phyloP scores from a whole-genome alignment of 352 stramenopile species.

The Hyaloperonospora brassicae region DNA sequence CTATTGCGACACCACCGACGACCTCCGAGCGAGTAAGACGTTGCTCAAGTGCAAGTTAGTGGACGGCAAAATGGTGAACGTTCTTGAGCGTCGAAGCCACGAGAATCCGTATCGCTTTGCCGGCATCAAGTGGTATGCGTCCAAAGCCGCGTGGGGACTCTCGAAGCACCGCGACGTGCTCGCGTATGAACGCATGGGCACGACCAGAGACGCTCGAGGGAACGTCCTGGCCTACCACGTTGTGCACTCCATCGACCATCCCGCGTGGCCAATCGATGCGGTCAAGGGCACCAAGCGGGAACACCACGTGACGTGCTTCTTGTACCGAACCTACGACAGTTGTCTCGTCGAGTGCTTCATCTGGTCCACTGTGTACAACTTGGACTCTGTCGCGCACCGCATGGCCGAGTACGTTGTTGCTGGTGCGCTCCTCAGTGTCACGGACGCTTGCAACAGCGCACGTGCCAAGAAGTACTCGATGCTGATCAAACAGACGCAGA shows the following conservation, averaged over 20 bases:
- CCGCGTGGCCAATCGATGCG: slow-evolving; percentile 36
- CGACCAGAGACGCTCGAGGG: slow-evolving; percentile 35
- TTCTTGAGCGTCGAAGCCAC: slow-evolving; percentile 22
- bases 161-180: slow-evolving; percentile 36
- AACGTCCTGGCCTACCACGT: slow-evolving; percentile 47
- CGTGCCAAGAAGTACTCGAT: slow-evolving; percentile 37
- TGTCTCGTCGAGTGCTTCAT: slow-evolving; percentile 34
- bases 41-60: slow-evolving; percentile 39
- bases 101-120: slow-evolving; percentile 37
- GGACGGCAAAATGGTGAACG: slow-evolving; percentile 38
- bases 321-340: slow-evolving; percentile 30
- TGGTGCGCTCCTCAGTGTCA: slow-evolving; percentile 29
- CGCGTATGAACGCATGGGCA: slow-evolving; percentile 47
- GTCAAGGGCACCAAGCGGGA: slow-evolving; percentile 44
- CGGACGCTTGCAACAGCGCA: slow-evolving; percentile 27
- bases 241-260: slow-evolving; percentile 49
- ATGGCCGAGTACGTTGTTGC: slow-evolving; percentile 42
- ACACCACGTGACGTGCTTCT: slow-evolving; percentile 39
- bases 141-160: slow-evolving; percentile 32
- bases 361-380: slow-evolving; percentile 36
- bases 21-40: slow-evolving; percentile 33
- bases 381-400: slow-evolving; percentile 29
- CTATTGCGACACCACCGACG: slow-evolving; percentile 39
- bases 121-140: slow-evolving; percentile 42
- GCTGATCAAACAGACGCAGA: slow-evolving; percentile 28